phyloP scores from a whole-genome alignment of 345 rosid species.

The Excoecaria agallocha region DNA sequence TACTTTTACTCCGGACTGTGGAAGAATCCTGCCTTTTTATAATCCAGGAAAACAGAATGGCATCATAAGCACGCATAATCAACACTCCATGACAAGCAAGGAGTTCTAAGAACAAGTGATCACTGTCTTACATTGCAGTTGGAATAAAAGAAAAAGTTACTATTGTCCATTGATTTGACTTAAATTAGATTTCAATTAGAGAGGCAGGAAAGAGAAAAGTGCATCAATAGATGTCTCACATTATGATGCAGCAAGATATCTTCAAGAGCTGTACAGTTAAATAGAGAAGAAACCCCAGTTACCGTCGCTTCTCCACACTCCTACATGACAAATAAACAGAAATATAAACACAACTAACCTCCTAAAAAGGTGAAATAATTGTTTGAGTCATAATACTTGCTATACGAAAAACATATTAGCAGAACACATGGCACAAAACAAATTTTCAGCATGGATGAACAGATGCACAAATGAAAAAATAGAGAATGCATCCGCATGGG shows the following conservation, averaged over 20 bases:
- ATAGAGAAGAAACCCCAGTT: slow-evolving; percentile 55
- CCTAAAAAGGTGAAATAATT: not conserved
- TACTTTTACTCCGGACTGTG: too few relatives aligned
- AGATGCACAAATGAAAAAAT: not conserved
- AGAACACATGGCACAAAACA: too few relatives aligned
- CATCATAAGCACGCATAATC: not conserved
- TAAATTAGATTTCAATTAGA: not conserved
- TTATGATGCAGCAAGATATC: slow-evolving; percentile 74
- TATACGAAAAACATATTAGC: too few relatives aligned
- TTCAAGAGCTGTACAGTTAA: slow-evolving; percentile 62
- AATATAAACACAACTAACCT: slow-evolving; percentile 2
- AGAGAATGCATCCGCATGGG: not conserved
- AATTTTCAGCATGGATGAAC: too few relatives aligned
- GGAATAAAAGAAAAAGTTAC: not conserved
- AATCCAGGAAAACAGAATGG: too few relatives aligned
- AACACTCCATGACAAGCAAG: not conserved
- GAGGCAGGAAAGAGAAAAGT: not conserved
- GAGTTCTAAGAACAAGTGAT: not conserved
- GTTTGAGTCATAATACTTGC: not conserved
- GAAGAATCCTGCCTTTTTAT: too few relatives aligned
- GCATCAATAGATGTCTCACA: slow-evolving; percentile 42
- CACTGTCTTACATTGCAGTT: too few relatives aligned
- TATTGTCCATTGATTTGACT: not conserved
- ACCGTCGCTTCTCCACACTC: slow-evolving; percentile 68
- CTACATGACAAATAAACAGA: slow-evolving; percentile 29